Evolutionary conservation across 2,329 filamentous ascomycete species (phyloP).

Genomic region (Cordyceps pruinosa): DNA sequence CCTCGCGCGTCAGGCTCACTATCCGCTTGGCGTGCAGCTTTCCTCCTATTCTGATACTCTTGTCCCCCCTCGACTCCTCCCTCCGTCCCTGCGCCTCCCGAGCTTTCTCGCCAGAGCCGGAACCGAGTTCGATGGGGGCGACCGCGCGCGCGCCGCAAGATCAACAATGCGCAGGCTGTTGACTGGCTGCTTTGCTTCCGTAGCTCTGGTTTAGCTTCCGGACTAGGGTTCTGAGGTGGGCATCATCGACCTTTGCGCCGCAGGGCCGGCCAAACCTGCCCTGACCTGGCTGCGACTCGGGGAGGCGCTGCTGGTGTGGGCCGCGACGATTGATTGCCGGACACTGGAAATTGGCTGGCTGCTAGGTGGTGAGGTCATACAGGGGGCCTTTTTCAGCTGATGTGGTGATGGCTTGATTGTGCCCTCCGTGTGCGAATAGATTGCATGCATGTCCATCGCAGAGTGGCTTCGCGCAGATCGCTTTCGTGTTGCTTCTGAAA

Average conservation of each 20-base stretch:
- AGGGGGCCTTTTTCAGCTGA: conserved; percentile 6
- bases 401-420: not conserved
- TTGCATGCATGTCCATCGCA: not conserved
- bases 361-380: conserved; percentile 9
- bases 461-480: not conserved
- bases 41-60: not conserved
- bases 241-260: not conserved
- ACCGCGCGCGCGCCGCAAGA: not conserved
- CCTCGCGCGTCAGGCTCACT: not conserved
- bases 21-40: conserved; percentile 6
- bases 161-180: conserved; percentile 7
- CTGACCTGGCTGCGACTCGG: not conserved
- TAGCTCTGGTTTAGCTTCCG: conserved; percentile 5
- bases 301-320: not conserved
- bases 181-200: not conserved
- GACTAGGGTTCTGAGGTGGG: conserved; percentile 4
- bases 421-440: no score
- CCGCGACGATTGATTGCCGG: conserved; percentile 7
- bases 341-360: conserved; percentile 9
- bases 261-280: not conserved
- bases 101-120: not conserved
- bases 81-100: not conserved
- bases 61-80: not conserved
- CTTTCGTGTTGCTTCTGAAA: not conserved
- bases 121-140: not conserved